phyloP scores from a whole-genome alignment of 768 basidiomycete species.

The Lactarius psammicola region DNA sequence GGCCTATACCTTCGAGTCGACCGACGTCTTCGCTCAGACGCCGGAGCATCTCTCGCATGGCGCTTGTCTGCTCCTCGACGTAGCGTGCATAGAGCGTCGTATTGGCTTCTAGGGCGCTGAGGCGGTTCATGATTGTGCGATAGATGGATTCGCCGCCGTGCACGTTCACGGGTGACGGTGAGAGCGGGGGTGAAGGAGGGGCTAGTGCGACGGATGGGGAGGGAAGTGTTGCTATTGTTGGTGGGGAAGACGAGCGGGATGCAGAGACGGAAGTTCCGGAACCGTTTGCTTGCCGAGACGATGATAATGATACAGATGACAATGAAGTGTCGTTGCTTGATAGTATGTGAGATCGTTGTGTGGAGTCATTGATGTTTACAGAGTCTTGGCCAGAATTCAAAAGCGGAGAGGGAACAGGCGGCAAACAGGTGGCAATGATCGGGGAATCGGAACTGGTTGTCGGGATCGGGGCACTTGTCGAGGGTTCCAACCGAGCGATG shows the following conservation, averaged over 20 bases:
- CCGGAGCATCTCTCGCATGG: slow-evolving; percentile 70
- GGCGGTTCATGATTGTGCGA: slow-evolving; percentile 91
- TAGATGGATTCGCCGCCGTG: slow-evolving; percentile 81
- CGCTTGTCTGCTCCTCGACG: slow-evolving; percentile 83
- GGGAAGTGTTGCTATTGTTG: slow-evolving; percentile 9
- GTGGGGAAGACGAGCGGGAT: slow-evolving; percentile 11
- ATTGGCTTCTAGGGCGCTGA: slow-evolving; percentile 81
- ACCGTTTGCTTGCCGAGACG: slow-evolving; percentile 3
- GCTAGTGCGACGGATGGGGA: slow-evolving; percentile 19
- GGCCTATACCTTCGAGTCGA: slow-evolving; percentile 71
- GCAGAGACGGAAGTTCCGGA: too few relatives aligned
- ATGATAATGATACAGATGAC: slow-evolving; percentile 23
- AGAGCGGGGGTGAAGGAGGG: slow-evolving; percentile 11
- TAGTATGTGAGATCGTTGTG: slow-evolving; percentile 3
- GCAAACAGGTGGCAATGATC: neutral
- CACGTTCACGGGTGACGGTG: slow-evolving; percentile 30
- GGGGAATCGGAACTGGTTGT: slow-evolving; percentile 6
- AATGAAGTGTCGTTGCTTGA: slow-evolving; percentile 13
- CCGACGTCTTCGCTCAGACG: slow-evolving; percentile 78
- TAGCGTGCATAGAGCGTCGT: slow-evolving; percentile 82
- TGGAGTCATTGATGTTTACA: neutral
- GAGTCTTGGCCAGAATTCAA: neutral
- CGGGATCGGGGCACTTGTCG: neutral
- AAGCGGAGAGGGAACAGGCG: neutral
- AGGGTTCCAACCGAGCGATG: slow-evolving; percentile 8